Conservation (phyloP, 2,329 filamentous ascomycete genomes). For the Amylocarpus encephaloides region DNA sequence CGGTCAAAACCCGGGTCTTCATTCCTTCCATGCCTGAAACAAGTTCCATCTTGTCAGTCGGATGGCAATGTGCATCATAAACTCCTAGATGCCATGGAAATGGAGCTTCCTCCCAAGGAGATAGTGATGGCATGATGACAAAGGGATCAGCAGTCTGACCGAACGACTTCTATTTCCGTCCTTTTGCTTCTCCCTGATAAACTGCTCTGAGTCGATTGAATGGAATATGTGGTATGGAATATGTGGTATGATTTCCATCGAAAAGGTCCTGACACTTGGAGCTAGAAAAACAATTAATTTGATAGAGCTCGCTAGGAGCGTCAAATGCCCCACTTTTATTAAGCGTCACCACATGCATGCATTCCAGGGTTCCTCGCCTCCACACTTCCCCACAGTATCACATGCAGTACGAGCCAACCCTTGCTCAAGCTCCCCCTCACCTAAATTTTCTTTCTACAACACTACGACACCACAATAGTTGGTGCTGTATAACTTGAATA, state of each 20-base stretch:
- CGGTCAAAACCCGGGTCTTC: constrained; percentile 58
- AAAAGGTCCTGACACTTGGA: no score
- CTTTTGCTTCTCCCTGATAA: no score
- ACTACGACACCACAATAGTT: background rate
- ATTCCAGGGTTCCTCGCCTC: background rate
- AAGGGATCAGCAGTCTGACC: background rate
- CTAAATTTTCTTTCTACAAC: background rate
- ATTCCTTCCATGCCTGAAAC: constrained; percentile 54
- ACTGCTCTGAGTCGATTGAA: no score
- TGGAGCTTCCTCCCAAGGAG: background rate
- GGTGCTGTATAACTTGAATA: background rate
- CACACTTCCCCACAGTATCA: constrained; percentile 8
- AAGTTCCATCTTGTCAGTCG: constrained; percentile 67
- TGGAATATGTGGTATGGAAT: no score
- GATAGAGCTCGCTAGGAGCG: background rate
- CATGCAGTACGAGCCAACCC: background rate
- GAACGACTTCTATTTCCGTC: background rate
- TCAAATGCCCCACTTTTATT: background rate
- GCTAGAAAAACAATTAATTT: no score
- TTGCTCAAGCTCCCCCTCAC: background rate
- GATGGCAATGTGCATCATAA: constrained; percentile 78
- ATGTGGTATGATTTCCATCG: no score
- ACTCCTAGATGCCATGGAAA: constrained; percentile 68
- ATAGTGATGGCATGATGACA: background rate
- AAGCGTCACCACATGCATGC: no score